Evolutionary conservation across 1,284 basidiomycete species (phyloP).

Genomic region (Apiotrichum akiyoshidainum): DNA sequence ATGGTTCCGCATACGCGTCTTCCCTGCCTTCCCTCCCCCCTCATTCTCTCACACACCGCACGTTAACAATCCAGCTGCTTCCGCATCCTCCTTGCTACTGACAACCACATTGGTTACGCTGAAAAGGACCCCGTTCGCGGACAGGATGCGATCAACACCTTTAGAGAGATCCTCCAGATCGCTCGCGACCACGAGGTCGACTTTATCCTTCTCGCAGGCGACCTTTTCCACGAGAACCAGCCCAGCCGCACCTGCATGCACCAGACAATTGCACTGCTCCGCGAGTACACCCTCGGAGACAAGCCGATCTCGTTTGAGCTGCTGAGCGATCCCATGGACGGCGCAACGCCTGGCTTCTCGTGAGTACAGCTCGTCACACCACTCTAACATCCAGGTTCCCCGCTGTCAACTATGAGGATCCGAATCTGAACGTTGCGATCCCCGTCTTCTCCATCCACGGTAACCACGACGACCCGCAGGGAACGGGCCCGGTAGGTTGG

Average conservation of each 20-base stretch:
- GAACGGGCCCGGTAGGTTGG: slow-evolving; percentile 72
- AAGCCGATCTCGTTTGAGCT: slow-evolving; percentile 83
- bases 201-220: slow-evolving; percentile 89
- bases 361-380: slow-evolving; percentile 51
- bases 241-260: slow-evolving; percentile 87
- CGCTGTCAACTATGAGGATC: slow-evolving; percentile 95
- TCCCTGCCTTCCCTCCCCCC: background rate
- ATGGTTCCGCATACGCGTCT: background rate
- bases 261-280: slow-evolving; percentile 79
- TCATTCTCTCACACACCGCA: background rate
- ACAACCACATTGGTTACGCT: slow-evolving; percentile 93
- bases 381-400: slow-evolving; percentile 66
- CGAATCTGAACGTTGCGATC: slow-evolving; percentile 88
- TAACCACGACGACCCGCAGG: slow-evolving; percentile 99
- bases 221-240: slow-evolving; percentile 96
- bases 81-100: slow-evolving; percentile 82
- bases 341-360: slow-evolving; percentile 77
- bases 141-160: slow-evolving; percentile 92
- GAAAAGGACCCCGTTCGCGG: slow-evolving; percentile 93
- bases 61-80: slow-evolving; percentile 53
- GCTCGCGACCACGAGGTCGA: slow-evolving; percentile 88
- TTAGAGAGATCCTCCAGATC: slow-evolving; percentile 86
- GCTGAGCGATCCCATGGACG: slow-evolving; percentile 86
- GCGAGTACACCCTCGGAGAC: slow-evolving; percentile 86
- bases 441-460: slow-evolving; percentile 99